Evolutionary conservation across 2,329 filamentous ascomycete genomes (phyloP), one percentile per base, ranked within the genome.

Genomic region (Trichophyton schoenleinii): DNA sequence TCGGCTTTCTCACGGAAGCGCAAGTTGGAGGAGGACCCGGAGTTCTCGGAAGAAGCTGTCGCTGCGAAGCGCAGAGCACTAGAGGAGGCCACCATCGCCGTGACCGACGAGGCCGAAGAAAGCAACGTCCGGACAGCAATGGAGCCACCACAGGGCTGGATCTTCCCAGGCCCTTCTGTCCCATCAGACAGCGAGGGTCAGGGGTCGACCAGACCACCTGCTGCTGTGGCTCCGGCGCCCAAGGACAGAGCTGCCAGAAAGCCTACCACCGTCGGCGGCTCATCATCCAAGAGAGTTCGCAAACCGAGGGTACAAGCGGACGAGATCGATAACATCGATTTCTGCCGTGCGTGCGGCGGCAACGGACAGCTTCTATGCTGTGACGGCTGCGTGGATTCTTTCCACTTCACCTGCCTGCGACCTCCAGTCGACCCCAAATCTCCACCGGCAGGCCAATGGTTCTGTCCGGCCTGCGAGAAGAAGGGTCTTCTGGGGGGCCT

Each of bases 281-380:
- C 36, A 13, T n/a, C 58, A 9, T 49, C 28, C 44, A 49, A 48
- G 20, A 15, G 58, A 20, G 42, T 59, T 38, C 58, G 58, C 58
- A 59, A 59, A 42, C 58, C 66, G 13, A 61, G 63, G 38, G 64
- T 63, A 61, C 60, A 60, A 53, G 41, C 63, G 41, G 64, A 61
- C 22, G 64, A 66, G 58, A 60, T 66, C 67, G 87, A 96, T 64
- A 95, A 95, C 73, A 89, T 94, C 72, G 92, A 97, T 73, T 87
- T 87, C 70, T 99, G 92, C 77, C 87, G 87, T 64, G 85, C 90
- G 53, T 99, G 94, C 76, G 84, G 87, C 69, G 88, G 87, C 65
- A 87, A 84, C 66, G 92, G 92, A 62, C 85, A 90, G 67, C 82
- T 99, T 65, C 81, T 97, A 66, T 96, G 91, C 76, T 99, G 94